Evolutionary conservation across 345 rosid genomes (phyloP).

Genomic region (Eucalyptus paniculata): DNA sequence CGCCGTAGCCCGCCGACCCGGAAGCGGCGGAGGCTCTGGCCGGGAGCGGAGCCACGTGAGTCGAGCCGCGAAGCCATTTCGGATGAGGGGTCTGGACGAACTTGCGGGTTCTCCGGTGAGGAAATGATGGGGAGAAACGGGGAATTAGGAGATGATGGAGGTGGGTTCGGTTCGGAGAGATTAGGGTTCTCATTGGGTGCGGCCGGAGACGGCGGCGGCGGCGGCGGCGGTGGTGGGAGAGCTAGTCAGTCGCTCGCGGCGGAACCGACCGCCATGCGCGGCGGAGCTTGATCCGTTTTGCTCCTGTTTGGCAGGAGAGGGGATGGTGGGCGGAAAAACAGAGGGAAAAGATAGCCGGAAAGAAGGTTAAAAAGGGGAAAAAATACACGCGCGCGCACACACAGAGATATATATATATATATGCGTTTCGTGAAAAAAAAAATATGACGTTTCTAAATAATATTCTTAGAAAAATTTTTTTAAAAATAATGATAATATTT

Average conservation of each 20-base stretch:
- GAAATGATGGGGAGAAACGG: neutral
- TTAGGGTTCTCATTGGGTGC: neutral
- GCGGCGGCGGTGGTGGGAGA: accelerated
- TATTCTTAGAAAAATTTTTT: no score
- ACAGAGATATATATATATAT: accelerated
- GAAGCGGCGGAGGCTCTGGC: neutral
- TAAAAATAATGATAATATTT: no score
- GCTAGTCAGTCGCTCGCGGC: neutral
- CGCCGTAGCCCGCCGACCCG: conserved; percentile 18
- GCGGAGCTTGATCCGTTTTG: neutral
- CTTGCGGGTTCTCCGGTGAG: neutral
- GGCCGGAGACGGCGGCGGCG: neutral
- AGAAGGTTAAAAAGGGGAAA: neutral
- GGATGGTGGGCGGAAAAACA: neutral
- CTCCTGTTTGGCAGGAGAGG: neutral
- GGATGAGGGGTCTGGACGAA: neutral
- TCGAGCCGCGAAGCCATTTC: neutral
- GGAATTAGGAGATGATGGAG: neutral
- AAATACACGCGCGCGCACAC: accelerated
- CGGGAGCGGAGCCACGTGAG: neutral
- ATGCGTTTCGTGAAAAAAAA: no score
- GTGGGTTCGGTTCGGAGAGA: neutral
- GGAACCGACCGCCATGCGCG: neutral
- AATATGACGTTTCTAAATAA: no score
- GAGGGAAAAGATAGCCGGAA: neutral